Evolutionary conservation across 768 basidiomycete genomes (phyloP), one percentile per base, ranked within the genome.

Genomic region (Panaeolus papilionaceus): DNA sequence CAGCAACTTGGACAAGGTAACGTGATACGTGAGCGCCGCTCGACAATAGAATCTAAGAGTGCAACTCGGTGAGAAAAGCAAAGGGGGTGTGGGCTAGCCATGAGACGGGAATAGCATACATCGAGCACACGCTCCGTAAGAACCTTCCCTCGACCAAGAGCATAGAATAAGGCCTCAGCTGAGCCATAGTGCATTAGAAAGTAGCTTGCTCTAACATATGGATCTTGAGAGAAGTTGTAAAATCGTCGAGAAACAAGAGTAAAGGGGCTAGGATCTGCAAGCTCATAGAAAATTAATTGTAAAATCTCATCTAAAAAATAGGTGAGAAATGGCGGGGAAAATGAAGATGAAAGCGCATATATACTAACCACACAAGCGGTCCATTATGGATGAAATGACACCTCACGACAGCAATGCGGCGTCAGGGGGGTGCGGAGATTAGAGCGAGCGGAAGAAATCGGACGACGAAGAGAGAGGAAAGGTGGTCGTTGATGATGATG

Each of bases 1-100:
- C 87, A 40, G 92, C 90, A 64, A 91, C 84, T 77, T 94, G 92
- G 58, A 90, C 83, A 61, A 94, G 84, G 79, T 94, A 94, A 61
- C 92, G 86, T 69, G 92, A 93, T 69, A 93, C 76, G 74, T 92
- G 90, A 64, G 91, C 92, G 64, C 92, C 92, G 71, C 91, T 92
- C 63, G 86, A 82, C 67, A 93, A 80, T 65, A 94, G 84, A 73
- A 91, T 91, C 92, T 93, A 67, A 42, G 68, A 68, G 58, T 71
- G 51, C 71, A 65, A 71, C 64, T 71, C 65, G 67, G 75, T 73
- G 68, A 75, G 74, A 71, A 73, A 66, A 42, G 51, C 33, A 68
- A 49, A 66, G 66, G 42, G 38, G 63, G 61, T 66, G 51, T 39
- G 62, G 62, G 63, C 65, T 49, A 61, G 40, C 68, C 14, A 70